Conservation (phyloP, 345 rosid species). For the Populus deltoides region DNA sequence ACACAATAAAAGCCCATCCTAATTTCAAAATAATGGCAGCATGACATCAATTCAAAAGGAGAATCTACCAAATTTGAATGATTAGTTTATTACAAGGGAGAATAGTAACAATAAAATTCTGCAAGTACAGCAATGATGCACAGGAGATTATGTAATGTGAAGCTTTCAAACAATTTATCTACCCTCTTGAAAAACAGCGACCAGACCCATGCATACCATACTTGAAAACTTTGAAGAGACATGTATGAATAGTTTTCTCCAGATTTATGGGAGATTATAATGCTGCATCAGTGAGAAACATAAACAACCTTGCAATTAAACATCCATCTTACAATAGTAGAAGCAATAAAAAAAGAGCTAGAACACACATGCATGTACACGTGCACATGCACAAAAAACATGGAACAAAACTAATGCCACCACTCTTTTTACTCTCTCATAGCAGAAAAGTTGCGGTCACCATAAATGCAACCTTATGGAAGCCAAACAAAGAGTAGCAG, state of each 20-base stretch:
- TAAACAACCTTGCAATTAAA: neutral
- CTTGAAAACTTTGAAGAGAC: neutral
- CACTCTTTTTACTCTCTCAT: too few relatives aligned
- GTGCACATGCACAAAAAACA: too few relatives aligned
- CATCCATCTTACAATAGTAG: neutral
- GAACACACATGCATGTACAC: too few relatives aligned
- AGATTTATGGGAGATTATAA: neutral
- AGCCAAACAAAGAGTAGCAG: neutral
- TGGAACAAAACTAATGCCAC: too few relatives aligned
- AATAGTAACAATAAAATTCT: neutral
- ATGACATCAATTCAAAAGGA: neutral
- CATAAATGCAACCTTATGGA: too few relatives aligned
- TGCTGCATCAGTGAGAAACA: neutral
- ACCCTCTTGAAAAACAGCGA: neutral
- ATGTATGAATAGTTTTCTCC: neutral
- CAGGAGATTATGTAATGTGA: neutral
- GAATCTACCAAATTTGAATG: neutral
- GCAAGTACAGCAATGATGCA: neutral
- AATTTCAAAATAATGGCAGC: too few relatives aligned
- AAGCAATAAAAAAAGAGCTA: neutral
- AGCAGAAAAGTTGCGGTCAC: too few relatives aligned
- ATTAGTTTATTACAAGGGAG: neutral
- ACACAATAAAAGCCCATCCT: neutral
- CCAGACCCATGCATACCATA: neutral
- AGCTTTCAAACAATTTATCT: neutral